Base-by-base conservation (phyloP, 805 yeast genomes). In the Yamadazyma olivae region DNA sequence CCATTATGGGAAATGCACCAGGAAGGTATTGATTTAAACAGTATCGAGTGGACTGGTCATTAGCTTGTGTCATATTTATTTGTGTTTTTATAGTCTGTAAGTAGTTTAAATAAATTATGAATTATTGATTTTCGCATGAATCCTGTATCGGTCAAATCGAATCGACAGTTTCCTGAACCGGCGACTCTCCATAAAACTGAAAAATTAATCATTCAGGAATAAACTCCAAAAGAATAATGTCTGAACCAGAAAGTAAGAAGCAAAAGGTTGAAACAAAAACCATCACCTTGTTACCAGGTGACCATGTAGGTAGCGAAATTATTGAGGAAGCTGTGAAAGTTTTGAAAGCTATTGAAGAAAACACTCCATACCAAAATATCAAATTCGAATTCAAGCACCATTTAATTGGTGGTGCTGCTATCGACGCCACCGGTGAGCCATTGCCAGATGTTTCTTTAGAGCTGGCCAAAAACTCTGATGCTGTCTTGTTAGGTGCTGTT, bases 1-100 rank as follows among this genome's bases (percentile, higher is more conserved):
- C 99, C 99, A 32, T 71, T 93, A 52, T 93, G 98, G 98, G 99
- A 93, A 69, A 90, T 93, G 98, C 96, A 88, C 39, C 96, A 93
- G 64, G 98, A 93, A 48, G 99, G 99, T 49, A 91, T 93, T 53
- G 99, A 93, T 57, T 71, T 93, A 59, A 77, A 83, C 54, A 75
- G 95, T 22, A 93, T 93, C 53, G 95, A 93, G 68, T 93, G 99
- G 99, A 86, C 96, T 41, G 98, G 96, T 47, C 99, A 93, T 65
- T 93, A 62, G 61, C 13, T n/a, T 15, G 10, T 12, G n/a, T n/a
- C n/a, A n/a, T n/a, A n/a, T n/a, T n/a, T n/a, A n/a, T n/a, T n/a
- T 35, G 28, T 33, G 24, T 26, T 5, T 27, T 22, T 33, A 21
- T 33, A 21, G 23, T 20, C 17, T 20, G 33, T 31, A 12, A 13